A percentile compares a stretch with the other conserved stretches of the same genome.
Evolutionary conservation across 2,329 filamentous ascomycete species (phyloP).

Genomic region (Clonostachys solani): DNA sequence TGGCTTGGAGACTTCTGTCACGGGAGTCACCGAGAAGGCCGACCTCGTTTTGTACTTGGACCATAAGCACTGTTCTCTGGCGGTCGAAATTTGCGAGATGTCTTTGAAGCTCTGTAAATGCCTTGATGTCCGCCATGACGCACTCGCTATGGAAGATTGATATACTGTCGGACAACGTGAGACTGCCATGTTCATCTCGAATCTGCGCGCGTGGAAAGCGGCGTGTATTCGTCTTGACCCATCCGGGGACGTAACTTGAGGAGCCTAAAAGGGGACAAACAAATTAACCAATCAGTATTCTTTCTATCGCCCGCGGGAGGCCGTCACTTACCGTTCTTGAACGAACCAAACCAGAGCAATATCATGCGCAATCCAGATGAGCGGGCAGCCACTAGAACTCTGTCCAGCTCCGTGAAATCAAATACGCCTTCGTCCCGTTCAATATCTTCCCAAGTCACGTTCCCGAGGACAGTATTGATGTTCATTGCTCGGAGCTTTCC

Average conservation of each 20-base stretch:
- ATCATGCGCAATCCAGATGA: slow-evolving; percentile 24
- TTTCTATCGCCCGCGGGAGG: too few relatives aligned
- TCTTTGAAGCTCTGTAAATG: slow-evolving; percentile 21
- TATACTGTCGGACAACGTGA: slow-evolving; percentile 15
- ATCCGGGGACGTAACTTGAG: slow-evolving; percentile 25
- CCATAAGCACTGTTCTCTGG: slow-evolving; percentile 45
- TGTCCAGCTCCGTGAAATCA: slow-evolving; percentile 25
- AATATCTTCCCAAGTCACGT: slow-evolving; percentile 28
- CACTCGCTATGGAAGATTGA: background rate
- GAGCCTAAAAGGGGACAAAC: background rate
- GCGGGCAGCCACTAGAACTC: slow-evolving; percentile 20
- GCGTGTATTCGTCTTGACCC: slow-evolving; percentile 27
- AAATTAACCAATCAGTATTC: background rate
- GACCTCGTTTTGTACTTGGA: slow-evolving; percentile 52
- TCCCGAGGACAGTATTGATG: slow-evolving; percentile 29
- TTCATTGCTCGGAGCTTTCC: slow-evolving; percentile 20
- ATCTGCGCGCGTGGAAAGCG: slow-evolving; percentile 23
- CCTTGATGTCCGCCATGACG: slow-evolving; percentile 17
- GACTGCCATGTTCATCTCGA: background rate
- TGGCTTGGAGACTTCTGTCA: slow-evolving; percentile 34
- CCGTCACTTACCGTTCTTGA: slow-evolving; percentile 27
- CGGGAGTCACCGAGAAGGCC: slow-evolving; percentile 47
- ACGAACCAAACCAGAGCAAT: slow-evolving; percentile 31
- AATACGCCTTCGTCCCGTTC: slow-evolving; percentile 27
- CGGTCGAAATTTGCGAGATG: slow-evolving; percentile 35